Evolutionary conservation across 495 filamentous ascomycete genomes (phyloP).

Genomic region (Penicillium arizonense): DNA sequence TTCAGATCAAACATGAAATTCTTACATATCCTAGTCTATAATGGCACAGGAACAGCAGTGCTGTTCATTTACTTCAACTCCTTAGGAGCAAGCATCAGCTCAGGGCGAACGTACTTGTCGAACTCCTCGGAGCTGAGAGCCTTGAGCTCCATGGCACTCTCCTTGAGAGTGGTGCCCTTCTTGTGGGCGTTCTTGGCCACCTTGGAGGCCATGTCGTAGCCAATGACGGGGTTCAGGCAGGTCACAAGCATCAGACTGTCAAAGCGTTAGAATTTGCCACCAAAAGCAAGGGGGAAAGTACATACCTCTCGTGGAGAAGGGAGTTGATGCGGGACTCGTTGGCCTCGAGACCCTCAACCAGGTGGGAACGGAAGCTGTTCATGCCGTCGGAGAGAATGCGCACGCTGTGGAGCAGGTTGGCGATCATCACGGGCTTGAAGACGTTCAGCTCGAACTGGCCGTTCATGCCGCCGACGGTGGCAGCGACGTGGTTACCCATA

Average conservation of each 20-base stretch:
- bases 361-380: conserved; percentile 89
- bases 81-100: conserved; percentile 92
- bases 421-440: conserved; percentile 95
- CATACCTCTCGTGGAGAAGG: conserved; percentile 82
- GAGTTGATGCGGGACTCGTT: conserved; percentile 87
- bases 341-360: conserved; percentile 84
- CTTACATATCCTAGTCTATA: conserved; percentile 28
- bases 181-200: conserved; percentile 99
- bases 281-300: conserved; percentile 9
- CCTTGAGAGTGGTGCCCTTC: conserved; percentile 91
- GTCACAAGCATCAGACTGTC: conserved; percentile 96
- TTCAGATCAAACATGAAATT: background rate
- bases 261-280: conserved; percentile 20
- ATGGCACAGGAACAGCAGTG: conserved; percentile 13
- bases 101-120: conserved; percentile 85
- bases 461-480: conserved; percentile 91
- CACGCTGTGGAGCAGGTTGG: conserved; percentile 88
- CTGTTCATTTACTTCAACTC: conserved; percentile 44
- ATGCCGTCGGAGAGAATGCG: conserved; percentile 88
- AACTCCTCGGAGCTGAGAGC: conserved; percentile 90
- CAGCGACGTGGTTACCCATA: conserved; percentile 92
- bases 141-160: conserved; percentile 90
- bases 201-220: conserved; percentile 97
- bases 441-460: conserved; percentile 99
- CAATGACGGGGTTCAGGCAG: conserved; percentile 97